phyloP scores from a whole-genome alignment of 305 asterid species.

The Coffea humblotiana region DNA sequence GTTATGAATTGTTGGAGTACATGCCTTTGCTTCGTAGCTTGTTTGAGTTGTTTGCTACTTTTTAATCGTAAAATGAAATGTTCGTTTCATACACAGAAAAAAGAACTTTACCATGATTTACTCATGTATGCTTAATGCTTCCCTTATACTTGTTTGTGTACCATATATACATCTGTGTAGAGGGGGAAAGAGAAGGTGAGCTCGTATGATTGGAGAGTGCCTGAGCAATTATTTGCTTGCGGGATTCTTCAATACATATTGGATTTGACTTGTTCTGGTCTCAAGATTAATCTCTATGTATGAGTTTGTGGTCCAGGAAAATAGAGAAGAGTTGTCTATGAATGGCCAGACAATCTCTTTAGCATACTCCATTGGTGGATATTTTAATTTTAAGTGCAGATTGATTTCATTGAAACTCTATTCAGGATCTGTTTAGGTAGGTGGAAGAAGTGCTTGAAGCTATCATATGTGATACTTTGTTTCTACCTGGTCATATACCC shows the following conservation, averaged over 20 bases:
- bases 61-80: not conserved
- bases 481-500: not conserved
- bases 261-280: not conserved
- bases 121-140: not conserved
- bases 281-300: not conserved
- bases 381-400: not conserved
- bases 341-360: not conserved
- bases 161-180: not conserved
- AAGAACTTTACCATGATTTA: too few species aligned
- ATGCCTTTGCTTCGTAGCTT: not conserved
- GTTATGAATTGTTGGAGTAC: not conserved
- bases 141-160: not conserved
- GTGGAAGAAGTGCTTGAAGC: not conserved
- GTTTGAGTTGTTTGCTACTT: not conserved
- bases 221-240: not conserved
- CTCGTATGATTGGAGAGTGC: not conserved
- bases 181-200: not conserved
- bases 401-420: not conserved
- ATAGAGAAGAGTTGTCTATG: not conserved
- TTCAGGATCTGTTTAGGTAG: not conserved
- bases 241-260: not conserved
- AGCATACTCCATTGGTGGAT: not conserved
- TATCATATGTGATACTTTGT: not conserved
- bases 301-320: not conserved
- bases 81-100: not conserved